These are phyloP conservation scores for Psidium friedrichsthalianum DNA, from an alignment of 345 rosid genomes.

Conservation along the genomic window DNA sequence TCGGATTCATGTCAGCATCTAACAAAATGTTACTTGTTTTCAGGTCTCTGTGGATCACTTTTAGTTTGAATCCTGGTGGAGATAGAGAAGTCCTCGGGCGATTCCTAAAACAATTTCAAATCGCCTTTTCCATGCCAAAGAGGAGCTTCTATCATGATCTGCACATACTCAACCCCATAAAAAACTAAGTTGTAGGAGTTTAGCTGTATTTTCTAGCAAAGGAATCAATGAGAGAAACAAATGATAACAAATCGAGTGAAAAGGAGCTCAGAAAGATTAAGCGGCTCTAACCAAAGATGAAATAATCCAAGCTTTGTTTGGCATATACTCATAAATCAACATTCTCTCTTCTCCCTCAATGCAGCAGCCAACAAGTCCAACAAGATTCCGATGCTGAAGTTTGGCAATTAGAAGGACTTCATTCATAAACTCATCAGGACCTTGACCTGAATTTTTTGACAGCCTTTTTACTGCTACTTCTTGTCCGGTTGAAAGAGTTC, in stretches of 20 bases:
- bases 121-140: too few relatives aligned
- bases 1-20: too few relatives aligned
- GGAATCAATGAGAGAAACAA: neutral
- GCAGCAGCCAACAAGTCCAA: conserved; percentile 21
- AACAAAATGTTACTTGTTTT: too few relatives aligned
- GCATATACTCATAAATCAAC: conserved; percentile 23
- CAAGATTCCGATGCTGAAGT: conserved; percentile 37
- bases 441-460: neutral
- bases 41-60: too few relatives aligned
- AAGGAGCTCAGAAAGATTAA: neutral
- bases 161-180: too few relatives aligned
- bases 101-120: too few relatives aligned
- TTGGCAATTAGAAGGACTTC: conserved; percentile 24
- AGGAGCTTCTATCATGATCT: too few relatives aligned
- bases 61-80: too few relatives aligned
- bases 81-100: too few relatives aligned
- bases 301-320: conserved; percentile 20
- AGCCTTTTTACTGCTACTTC: conserved; percentile 3
- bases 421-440: conserved; percentile 13
- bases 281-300: conserved; percentile 13
- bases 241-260: neutral
- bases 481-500: too few relatives aligned
- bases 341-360: conserved; percentile 15
- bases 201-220: too few relatives aligned
- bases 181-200: too few relatives aligned